Conservation (phyloP, 179 eudicot species). For the Sideroxylon spinosum region DNA sequence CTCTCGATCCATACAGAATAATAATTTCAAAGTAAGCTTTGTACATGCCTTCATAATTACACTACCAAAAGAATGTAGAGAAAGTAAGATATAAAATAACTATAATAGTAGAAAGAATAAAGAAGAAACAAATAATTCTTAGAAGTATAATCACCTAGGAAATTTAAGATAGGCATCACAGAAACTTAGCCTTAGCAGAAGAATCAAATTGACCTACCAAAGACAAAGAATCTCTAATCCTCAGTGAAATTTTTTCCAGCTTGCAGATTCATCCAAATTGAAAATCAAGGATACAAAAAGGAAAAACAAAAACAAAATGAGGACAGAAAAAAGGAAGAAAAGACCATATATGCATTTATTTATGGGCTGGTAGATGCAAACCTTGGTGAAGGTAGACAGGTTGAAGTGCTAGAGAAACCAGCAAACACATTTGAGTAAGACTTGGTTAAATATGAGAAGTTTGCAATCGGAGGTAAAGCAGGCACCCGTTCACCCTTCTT, state of each 20-base stretch:
- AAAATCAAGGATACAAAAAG: constrained; percentile 14
- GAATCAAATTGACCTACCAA: too few relatives aligned
- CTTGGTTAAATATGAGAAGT: constrained; percentile 71
- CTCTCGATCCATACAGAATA: too few relatives aligned
- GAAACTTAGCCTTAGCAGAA: too few relatives aligned
- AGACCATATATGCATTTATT: too few relatives aligned
- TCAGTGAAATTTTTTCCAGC: neutral
- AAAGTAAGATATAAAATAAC: too few relatives aligned
- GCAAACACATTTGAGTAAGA: constrained; percentile 74
- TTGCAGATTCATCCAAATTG: neutral
- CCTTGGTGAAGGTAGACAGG: constrained; percentile 47
- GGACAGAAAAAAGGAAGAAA: neutral
- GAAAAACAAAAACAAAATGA: neutral
- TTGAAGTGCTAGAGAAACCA: constrained; percentile 44
- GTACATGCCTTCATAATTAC: too few relatives aligned
- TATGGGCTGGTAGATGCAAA: constrained; percentile 15
- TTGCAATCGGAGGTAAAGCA: constrained; percentile 50
- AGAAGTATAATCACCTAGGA: too few relatives aligned
- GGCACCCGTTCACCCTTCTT: constrained; percentile 8
- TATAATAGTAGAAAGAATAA: too few relatives aligned
- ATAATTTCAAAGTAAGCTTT: too few relatives aligned
- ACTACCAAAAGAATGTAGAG: too few relatives aligned
- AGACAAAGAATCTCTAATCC: neutral
- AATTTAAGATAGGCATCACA: too few relatives aligned
- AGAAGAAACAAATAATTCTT: too few relatives aligned